Base-by-base conservation (phyloP, 2,329 filamentous ascomycete genomes). In the Xylariaceae sp. region DNA sequence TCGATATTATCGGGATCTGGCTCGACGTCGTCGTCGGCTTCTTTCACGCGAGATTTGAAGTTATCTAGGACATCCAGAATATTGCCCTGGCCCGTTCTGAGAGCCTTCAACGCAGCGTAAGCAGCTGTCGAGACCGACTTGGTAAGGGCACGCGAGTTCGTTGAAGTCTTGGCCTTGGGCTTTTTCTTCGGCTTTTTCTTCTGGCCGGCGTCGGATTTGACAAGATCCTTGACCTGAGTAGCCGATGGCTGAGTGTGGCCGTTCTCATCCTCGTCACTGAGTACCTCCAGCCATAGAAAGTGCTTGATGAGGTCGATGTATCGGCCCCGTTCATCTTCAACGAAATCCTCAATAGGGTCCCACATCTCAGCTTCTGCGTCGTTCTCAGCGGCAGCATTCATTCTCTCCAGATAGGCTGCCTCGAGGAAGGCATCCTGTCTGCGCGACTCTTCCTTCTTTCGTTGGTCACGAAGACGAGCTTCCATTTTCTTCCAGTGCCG, bases 291-390 rank as follows among this genome's bases (percentile, higher is more conserved):
- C 77, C 77, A 78, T 45, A 80, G 64, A 60, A 80, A 77, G 56
- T 76, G 74, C 53, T 73, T 75, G 61, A 79, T 77, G 13, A 78
- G 69, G 60, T 77, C 74, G 37, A 79, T 68, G 57, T 77, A 80
- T 60, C 69, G 75, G 18, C 70, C 74, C 10, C 75, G 71, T 53
- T 78, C 76, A 45, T 78, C 75, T 60, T 78, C 74, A 47, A 77
- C 62, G 2, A 78, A 71, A 64, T 80, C 76, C 42, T 79, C 75
- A 53, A 80, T 78, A 5, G 77, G 78, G 69, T 81, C 78, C 77
- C 78, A 81, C 44, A 73, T 70, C 59, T 73, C 73, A 23, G 73
- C 72, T 35, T 73, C 68, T 18, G 70, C 68, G 34, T 73, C 72
- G 23, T 68, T 71, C 51, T 73, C 71, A 15, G 62, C 59, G 4